Evolutionary conservation across 116 monocot species (phyloP), one percentile per base, ranked within the genome.

Genomic region (Thalassia testudinum): DNA sequence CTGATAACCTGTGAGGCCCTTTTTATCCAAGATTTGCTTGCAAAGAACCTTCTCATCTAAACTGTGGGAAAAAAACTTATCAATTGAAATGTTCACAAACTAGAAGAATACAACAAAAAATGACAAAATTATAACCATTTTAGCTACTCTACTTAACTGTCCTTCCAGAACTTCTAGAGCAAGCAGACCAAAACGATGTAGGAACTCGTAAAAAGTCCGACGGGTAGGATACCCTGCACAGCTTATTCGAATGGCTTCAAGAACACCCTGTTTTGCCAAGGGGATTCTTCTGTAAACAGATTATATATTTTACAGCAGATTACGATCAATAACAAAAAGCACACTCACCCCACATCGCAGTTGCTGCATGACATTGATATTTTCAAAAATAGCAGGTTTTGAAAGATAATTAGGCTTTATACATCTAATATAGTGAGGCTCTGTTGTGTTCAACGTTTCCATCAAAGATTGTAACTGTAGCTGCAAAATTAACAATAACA

Each of bases 171-270:
- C 50, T 50, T 75, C 75, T 40, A 71, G 80, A 21, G 70, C 80
- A 55, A 80, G 75, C 61, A 80, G 43, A 28, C 75, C 75, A 61
- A 80, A 80, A 44, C 80, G 80, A 66, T 60, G 58, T 7, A 80
- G 59, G 57, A 80, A 80, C 58, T 80, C 80, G 64, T 74, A 67
- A 60, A 80, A 80, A 29, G 75, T 75, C 28, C 67, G 62, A 29
- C 75, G 67, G 18, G 80, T 80, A 26, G 80, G 80, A 75, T 75
- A 80, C 42, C 80, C 80, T 62, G 71, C 75, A 80, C 80, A 80
- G 48, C 80, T 80, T 21, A 79, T 79, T 27, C 74, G 58, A 29
- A 79, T 79, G 42, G 79, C 79, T 56, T 79, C 79, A 66, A 75
- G 75, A 51, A 80, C 80, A 56, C 80, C 80, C 80, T 80, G 43